Percentiles rank a stretch among this genome's conserved stretches.
Evolutionary conservation across 1,139 yeast genomes (phyloP).

Genomic region (Citeromyces hawaiiensis): DNA sequence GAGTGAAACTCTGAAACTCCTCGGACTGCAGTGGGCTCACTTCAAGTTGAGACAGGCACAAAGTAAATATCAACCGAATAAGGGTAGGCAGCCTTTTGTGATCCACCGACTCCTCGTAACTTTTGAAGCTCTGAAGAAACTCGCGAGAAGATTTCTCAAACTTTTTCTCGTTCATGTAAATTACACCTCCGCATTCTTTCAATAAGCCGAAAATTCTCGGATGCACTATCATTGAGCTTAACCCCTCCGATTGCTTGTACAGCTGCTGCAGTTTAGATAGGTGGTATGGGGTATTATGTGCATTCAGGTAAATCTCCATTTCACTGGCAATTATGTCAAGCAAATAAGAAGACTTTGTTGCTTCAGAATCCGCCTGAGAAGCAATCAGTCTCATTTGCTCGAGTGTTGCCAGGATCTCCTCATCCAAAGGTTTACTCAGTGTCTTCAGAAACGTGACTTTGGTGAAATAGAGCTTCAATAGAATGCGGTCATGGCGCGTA

Average conservation of each 20-base stretch:
- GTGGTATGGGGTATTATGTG: slow-evolving; percentile 1
- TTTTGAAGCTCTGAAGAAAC: slow-evolving; percentile 63
- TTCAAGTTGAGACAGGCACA: slow-evolving; percentile 46
- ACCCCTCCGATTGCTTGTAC: slow-evolving; percentile 31
- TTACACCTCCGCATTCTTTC: slow-evolving; percentile 63
- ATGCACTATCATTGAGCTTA: slow-evolving; percentile 59
- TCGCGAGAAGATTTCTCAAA: slow-evolving; percentile 51
- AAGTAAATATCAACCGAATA: slow-evolving; percentile 49
- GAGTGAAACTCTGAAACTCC: slow-evolving; percentile 28
- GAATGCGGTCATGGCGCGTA: not conserved
- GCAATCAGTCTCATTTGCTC: slow-evolving; percentile 13
- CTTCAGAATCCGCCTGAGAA: slow-evolving; percentile 26
- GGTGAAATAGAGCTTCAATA: slow-evolving; percentile 38
- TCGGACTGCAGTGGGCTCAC: slow-evolving; percentile 58
- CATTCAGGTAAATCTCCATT: slow-evolving; percentile 29
- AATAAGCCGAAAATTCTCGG: slow-evolving; percentile 62
- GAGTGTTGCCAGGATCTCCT: slow-evolving; percentile 27
- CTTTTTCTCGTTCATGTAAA: slow-evolving; percentile 46
- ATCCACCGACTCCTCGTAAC: slow-evolving; percentile 72
- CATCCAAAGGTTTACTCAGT: slow-evolving; percentile 8
- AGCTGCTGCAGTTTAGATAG: slow-evolving; percentile 28
- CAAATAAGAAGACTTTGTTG: slow-evolving; percentile 29
- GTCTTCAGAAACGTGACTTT: slow-evolving; percentile 17
- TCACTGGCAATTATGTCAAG: slow-evolving; percentile 58
- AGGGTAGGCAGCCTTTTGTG: slow-evolving; percentile 40